These are phyloP conservation scores for Sporormia fimetaria DNA, from an alignment of 495 filamentous ascomycete species.

Conservation along the genomic window DNA sequence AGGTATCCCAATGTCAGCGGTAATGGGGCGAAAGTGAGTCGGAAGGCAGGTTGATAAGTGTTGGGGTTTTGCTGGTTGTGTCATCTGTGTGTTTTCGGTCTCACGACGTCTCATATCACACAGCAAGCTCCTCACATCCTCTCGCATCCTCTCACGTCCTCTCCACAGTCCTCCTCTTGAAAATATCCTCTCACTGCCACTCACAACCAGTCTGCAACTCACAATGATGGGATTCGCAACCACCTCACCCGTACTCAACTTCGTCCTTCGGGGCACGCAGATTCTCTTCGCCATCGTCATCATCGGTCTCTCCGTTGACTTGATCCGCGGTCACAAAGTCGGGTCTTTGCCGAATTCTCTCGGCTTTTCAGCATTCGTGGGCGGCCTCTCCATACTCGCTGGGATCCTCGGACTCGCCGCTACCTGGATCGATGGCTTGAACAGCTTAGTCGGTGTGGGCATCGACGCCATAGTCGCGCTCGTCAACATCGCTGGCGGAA, in stretches of 20 bases:
- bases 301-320: conserved; percentile 27
- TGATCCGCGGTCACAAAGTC: not conserved
- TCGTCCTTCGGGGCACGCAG: conserved; percentile 25
- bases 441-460: conserved; percentile 1
- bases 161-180: no score
- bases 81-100: no score
- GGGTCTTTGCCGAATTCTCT: not conserved
- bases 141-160: no score
- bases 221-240: conserved; percentile 3
- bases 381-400: conserved; percentile 1
- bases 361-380: conserved; percentile 5
- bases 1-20: not conserved
- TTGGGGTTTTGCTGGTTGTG: no score
- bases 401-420: conserved; percentile 8
- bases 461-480: conserved; percentile 5
- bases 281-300: conserved; percentile 38
- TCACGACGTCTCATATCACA: no score
- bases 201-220: not conserved
- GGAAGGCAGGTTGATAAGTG: no score
- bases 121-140: no score
- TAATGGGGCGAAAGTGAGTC: no score
- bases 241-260: conserved; percentile 2
- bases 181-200: not conserved
- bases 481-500: conserved; percentile 38
- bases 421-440: conserved; percentile 3